phyloP scores from a whole-genome alignment of 202 grass and related monocot species.

The Bolboschoenoplectus hybrid region DNA sequence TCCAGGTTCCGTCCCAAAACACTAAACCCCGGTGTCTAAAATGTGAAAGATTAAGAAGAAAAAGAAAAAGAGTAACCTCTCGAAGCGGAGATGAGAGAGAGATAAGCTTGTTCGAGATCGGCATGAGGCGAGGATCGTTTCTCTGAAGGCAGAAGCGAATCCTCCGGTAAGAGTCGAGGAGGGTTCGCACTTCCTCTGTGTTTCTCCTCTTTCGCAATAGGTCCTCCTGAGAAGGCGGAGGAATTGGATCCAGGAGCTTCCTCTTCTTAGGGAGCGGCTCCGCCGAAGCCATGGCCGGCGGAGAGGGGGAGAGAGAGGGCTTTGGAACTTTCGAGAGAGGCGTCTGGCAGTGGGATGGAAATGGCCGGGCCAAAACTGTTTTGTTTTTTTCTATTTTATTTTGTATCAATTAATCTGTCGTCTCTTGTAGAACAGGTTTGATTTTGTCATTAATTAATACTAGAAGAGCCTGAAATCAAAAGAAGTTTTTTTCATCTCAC shows the following conservation, averaged over 20 bases:
- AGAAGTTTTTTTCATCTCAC: too few species aligned
- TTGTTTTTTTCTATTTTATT: background rate
- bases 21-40: background rate
- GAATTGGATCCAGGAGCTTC: slow-evolving; percentile 48
- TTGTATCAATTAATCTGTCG: too few species aligned
- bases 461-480: too few species aligned
- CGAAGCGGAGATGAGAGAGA: slow-evolving; percentile 76
- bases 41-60: background rate
- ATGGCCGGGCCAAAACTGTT: background rate
- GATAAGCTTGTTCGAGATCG: slow-evolving; percentile 82
- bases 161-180: slow-evolving; percentile 62
- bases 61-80: slow-evolving; percentile 47
- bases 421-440: too few species aligned
- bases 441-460: too few species aligned
- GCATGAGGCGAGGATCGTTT: slow-evolving; percentile 64
- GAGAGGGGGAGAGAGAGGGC: background rate
- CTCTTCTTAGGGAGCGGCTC: slow-evolving; percentile 93
- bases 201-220: slow-evolving; percentile 60
- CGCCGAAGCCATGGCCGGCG: slow-evolving; percentile 47
- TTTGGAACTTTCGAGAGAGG: background rate
- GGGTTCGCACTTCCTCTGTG: slow-evolving; percentile 62
- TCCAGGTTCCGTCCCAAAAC: background rate
- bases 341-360: background rate
- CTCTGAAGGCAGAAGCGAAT: slow-evolving; percentile 61
- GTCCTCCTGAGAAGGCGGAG: slow-evolving; percentile 52